Evolutionary conservation across 208 protist species (phyloP).

Genomic region (Leishmania amazonensis): DNA sequence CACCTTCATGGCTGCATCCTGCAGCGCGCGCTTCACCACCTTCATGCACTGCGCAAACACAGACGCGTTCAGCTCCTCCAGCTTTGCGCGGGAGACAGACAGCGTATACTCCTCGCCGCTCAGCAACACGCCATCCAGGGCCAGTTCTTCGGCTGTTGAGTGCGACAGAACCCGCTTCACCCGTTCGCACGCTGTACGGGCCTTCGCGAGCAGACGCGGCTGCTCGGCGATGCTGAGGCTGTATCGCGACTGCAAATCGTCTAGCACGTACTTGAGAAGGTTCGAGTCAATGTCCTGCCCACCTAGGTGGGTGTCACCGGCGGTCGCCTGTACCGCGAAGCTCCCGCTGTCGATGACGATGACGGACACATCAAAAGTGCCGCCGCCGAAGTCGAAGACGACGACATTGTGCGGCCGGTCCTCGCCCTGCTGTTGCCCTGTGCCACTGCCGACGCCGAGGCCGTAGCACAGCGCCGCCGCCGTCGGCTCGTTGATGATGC

Average conservation of each 20-base stretch:
- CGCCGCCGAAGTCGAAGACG: constrained; percentile 99
- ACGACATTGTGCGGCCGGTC: constrained; percentile 85
- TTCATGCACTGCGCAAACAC: constrained; percentile 83
- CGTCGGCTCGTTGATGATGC: constrained; percentile 99
- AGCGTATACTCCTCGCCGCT: constrained; percentile 97
- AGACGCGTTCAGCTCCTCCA: constrained; percentile 95
- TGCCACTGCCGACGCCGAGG: constrained; percentile 89
- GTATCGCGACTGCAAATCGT: constrained; percentile 94
- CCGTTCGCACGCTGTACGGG: constrained; percentile 78
- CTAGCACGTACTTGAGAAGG: constrained; percentile 94
- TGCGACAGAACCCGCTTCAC: constrained; percentile 98
- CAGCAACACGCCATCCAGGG: constrained; percentile 95
- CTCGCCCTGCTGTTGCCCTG: constrained; percentile 41
- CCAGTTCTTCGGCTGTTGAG: constrained; percentile 87
- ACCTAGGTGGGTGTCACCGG: constrained; percentile 99
- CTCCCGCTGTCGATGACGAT: constrained; percentile 97
- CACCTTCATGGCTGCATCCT: constrained; percentile 87
- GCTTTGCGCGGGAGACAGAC: constrained; percentile 95
- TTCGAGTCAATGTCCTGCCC: constrained; percentile 98
- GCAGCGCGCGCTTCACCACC: constrained; percentile 87
- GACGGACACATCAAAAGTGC: constrained; percentile 99
- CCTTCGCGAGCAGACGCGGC: constrained; percentile 53
- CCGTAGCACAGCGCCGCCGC: constrained; percentile 98
- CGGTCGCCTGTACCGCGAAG: constrained; percentile 98
- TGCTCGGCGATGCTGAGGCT: constrained; percentile 52